A percentile compares a stretch with the other conserved stretches of the same genome.
These are phyloP conservation scores for Pelagophyceae sp. DNA, from an alignment of 352 stramenopile genomes.

Conservation along the genomic window DNA sequence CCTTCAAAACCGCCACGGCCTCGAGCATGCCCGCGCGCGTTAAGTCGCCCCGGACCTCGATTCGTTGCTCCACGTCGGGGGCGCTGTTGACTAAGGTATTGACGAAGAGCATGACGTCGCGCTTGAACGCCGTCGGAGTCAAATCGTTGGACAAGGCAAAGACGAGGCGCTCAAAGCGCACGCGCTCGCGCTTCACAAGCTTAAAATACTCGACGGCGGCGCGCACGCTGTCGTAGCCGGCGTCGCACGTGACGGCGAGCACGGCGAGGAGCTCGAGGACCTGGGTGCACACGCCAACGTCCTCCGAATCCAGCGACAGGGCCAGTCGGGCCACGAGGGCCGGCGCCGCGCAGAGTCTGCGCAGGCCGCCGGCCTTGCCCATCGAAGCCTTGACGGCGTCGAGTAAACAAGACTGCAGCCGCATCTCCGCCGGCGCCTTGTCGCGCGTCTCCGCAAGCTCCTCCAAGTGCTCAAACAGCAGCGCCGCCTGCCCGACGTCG, in stretches of 20 bases:
- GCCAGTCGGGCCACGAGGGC: slow-evolving; percentile 20
- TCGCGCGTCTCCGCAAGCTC: too few species aligned
- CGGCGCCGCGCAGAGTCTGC: slow-evolving; percentile 19
- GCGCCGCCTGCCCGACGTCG: too few species aligned
- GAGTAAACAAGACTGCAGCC: too few species aligned
- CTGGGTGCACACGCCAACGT: not conserved
- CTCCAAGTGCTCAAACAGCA: too few species aligned
- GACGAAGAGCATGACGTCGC: slow-evolving; percentile 39
- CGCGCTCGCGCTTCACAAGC: slow-evolving; percentile 31
- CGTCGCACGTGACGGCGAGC: slow-evolving; percentile 31
- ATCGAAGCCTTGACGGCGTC: not conserved
- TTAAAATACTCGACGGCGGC: slow-evolving; percentile 37
- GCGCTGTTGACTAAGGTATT: slow-evolving; percentile 35
- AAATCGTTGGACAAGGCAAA: slow-evolving; percentile 29
- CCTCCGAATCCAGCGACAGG: not conserved
- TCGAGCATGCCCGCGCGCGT: slow-evolving; percentile 33
- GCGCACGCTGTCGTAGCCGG: slow-evolving; percentile 31
- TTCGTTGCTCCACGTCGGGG: slow-evolving; percentile 34
- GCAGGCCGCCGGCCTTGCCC: not conserved
- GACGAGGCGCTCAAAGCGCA: slow-evolving; percentile 32
- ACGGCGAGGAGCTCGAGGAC: slow-evolving; percentile 34
- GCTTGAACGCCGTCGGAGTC: slow-evolving; percentile 30
- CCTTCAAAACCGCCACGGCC: slow-evolving; percentile 32
- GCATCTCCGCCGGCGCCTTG: too few species aligned
- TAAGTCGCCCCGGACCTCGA: slow-evolving; percentile 33